Evolutionary conservation across 148 eudicot species (phyloP).

Genomic region (Linanthus parryae): DNA sequence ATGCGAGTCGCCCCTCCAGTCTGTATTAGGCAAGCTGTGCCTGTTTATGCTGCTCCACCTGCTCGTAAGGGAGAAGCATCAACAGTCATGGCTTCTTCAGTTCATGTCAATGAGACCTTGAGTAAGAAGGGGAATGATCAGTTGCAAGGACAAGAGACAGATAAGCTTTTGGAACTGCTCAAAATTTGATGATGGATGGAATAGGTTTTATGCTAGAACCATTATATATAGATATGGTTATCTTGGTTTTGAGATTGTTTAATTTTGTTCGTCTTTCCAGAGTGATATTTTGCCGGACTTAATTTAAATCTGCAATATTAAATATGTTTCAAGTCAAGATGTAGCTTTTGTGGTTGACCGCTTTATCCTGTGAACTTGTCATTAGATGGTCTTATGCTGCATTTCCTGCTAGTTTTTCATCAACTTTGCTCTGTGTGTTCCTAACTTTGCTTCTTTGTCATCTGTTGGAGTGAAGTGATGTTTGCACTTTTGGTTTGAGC

Average conservation of each 20-base stretch:
- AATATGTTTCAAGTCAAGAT: no score
- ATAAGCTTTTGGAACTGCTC: conserved; percentile 49
- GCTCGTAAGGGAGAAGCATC: conserved; percentile 20
- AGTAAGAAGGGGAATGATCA: conserved; percentile 11
- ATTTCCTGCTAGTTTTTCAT: no score
- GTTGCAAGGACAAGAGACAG: conserved; percentile 26
- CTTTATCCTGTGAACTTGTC: no score
- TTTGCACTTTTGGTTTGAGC: no score
- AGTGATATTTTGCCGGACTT: no score
- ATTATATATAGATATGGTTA: conserved; percentile 21
- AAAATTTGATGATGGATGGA: conserved; percentile 31
- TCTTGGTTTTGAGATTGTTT: conserved; percentile 6
- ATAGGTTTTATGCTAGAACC: conserved; percentile 24
- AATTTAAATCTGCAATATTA: no score
- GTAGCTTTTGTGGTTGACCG: no score
- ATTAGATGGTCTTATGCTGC: no score
- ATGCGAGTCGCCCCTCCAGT: conserved; percentile 44
- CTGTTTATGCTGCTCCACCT: conserved; percentile 41
- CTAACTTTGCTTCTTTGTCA: no score
- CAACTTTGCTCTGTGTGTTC: no score
- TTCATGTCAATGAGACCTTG: conserved; percentile 9
- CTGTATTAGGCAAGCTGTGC: conserved; percentile 44
- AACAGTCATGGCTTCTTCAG: conserved; percentile 3
- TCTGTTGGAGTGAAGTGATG: no score
- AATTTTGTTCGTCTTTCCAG: conserved; percentile 17